Conservation (phyloP, 164 flowering plant species). For the Aristolochia fimbriata region DNA sequence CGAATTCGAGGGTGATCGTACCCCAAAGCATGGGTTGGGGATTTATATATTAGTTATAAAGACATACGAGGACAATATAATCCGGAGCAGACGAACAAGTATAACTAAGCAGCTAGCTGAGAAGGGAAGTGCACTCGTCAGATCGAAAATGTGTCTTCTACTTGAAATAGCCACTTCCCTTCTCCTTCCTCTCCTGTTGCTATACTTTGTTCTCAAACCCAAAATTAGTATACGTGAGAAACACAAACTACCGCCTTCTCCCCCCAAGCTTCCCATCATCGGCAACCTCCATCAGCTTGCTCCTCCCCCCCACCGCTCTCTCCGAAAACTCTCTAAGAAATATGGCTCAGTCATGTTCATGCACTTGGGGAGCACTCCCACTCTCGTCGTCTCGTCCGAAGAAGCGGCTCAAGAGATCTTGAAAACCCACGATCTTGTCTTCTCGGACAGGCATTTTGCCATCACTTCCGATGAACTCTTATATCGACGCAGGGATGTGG, state of each 20-base stretch:
- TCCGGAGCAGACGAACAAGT: too few relatives aligned
- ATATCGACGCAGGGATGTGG: background rate
- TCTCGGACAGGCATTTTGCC: slow-evolving; percentile 2
- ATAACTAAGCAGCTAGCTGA: too few relatives aligned
- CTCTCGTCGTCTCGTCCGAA: too few relatives aligned
- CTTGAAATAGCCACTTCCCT: too few relatives aligned
- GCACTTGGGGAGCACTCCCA: slow-evolving; percentile 20
- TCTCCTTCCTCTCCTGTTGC: background rate
- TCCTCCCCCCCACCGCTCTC: slow-evolving; percentile 19
- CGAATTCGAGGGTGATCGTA: too few relatives aligned
- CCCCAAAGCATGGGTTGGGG: too few relatives aligned
- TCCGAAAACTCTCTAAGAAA: slow-evolving; percentile 12
- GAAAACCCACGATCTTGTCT: too few relatives aligned
- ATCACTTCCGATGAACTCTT: background rate
- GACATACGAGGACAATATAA: too few relatives aligned
- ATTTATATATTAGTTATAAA: too few relatives aligned
- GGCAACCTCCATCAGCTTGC: slow-evolving; percentile 34
- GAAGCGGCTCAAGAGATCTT: too few relatives aligned
- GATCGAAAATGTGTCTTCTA: background rate
- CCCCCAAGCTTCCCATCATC: slow-evolving; percentile 25
- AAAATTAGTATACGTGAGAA: background rate
- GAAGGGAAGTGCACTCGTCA: too few relatives aligned
- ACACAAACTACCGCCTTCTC: background rate
- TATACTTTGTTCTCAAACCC: background rate
- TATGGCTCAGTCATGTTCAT: slow-evolving; percentile 27